A percentile compares a stretch with the other conserved stretches of the same genome.
phyloP scores from a whole-genome alignment of 2,329 filamentous ascomycete species.

The Akanthomyces muscarius region DNA sequence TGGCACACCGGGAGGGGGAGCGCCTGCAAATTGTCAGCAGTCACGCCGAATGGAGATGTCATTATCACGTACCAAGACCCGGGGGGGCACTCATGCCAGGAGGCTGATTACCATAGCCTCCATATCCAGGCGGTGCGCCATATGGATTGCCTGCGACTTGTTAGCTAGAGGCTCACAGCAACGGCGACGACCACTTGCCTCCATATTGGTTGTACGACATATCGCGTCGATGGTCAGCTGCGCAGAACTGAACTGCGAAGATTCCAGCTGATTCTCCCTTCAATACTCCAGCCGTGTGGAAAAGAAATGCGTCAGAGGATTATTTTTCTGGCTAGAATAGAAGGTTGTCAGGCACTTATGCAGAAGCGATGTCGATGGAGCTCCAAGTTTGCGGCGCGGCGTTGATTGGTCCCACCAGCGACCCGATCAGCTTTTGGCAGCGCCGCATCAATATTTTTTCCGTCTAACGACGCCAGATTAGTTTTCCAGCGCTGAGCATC shows the following conservation, averaged over 20 bases:
- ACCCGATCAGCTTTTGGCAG: background rate
- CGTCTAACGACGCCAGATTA: background rate
- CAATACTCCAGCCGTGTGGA: background rate
- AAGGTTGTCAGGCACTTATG: background rate
- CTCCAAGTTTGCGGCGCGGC: slow-evolving; percentile 20
- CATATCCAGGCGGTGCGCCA: slow-evolving; percentile 70
- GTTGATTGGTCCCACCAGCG: slow-evolving; percentile 18
- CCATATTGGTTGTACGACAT: slow-evolving; percentile 61
- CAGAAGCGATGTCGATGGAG: slow-evolving; percentile 8
- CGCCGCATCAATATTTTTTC: slow-evolving; percentile 18
- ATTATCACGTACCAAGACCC: slow-evolving; percentile 66
- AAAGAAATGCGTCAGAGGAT: background rate
- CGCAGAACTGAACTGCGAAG: background rate
- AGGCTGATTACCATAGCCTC: slow-evolving; percentile 50
- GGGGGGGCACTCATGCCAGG: slow-evolving; percentile 68
- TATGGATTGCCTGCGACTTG: slow-evolving; percentile 50
- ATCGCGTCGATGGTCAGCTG: slow-evolving; percentile 4
- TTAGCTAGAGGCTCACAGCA: background rate
- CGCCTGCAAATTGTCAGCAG: slow-evolving; percentile 38
- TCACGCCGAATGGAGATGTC: background rate
- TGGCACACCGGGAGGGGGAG: slow-evolving; percentile 75
- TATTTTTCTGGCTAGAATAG: background rate
- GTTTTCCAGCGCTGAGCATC: background rate
- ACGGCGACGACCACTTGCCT: slow-evolving; percentile 35
- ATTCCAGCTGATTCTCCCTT: background rate